Conservation (phyloP, 352 stramenopile genomes). For the Globisporangium recalcitrans region DNA sequence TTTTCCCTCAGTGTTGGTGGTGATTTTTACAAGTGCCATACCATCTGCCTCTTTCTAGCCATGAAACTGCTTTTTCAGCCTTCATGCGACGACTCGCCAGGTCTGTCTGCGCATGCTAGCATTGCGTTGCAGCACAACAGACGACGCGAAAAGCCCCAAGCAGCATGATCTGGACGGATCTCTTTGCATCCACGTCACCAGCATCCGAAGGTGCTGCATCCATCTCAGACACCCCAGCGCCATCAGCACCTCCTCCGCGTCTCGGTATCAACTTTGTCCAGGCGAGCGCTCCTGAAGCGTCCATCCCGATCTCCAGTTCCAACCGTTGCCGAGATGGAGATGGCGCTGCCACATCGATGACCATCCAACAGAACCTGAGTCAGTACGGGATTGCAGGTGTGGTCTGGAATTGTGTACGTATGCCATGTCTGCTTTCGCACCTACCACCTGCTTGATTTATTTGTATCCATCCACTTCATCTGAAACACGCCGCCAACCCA, state of each 20-base stretch:
- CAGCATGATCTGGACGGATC: constrained; percentile 23
- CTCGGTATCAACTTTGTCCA: constrained; percentile 59
- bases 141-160: no score
- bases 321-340: background rate
- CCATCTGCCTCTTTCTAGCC: background rate
- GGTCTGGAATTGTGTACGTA: constrained; percentile 69
- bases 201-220: no score
- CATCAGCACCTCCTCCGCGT: constrained; percentile 8
- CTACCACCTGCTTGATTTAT: constrained; percentile 4
- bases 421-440: background rate
- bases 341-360: constrained; percentile 10
- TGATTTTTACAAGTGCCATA: background rate
- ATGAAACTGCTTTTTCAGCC: background rate
- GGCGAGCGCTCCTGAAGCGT: constrained; percentile 38
- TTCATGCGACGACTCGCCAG: background rate
- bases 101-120: background rate
- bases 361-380: constrained; percentile 42
- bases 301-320: constrained; percentile 17
- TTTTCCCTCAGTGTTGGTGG: background rate
- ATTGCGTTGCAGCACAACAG: background rate
- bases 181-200: constrained; percentile 21
- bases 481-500: background rate
- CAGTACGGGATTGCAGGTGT: constrained; percentile 54
- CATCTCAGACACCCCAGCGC: background rate
- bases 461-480: background rate